These are phyloP conservation scores for Boeremia exigua DNA, from an alignment of 2,329 filamentous ascomycete species.

Conservation along the genomic window DNA sequence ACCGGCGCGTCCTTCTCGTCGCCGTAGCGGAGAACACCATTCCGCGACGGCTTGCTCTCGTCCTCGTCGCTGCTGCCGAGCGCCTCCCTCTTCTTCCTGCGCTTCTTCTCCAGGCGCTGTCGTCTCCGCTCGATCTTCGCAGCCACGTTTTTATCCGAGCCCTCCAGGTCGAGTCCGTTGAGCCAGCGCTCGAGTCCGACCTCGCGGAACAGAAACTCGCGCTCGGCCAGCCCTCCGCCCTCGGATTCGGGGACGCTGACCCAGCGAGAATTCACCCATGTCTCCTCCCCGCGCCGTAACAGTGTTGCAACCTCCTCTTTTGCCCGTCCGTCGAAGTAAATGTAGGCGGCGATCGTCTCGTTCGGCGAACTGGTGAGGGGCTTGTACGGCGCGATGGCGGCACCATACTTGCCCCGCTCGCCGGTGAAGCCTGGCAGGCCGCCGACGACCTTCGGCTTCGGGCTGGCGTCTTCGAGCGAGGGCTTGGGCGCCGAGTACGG, in stretches of 20 bases:
- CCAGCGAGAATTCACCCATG: constrained; percentile 98
- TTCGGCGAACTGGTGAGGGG: constrained; percentile 91
- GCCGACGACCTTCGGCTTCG: constrained; percentile 81
- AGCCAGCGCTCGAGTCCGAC: constrained; percentile 96
- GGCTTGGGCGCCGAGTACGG: constrained; percentile 91
- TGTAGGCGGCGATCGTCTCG: constrained; percentile 97
- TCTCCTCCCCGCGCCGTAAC: constrained; percentile 90
- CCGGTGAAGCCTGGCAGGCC: constrained; percentile 63
- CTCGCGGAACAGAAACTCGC: constrained; percentile 96
- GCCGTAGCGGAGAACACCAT: constrained; percentile 78
- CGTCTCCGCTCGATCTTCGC: constrained; percentile 73
- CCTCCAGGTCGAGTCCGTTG: constrained; percentile 93
- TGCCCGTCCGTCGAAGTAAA: constrained; percentile 93
- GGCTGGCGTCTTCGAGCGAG: constrained; percentile 76
- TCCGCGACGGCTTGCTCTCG: constrained; percentile 45
- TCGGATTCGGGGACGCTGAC: constrained; percentile 91
- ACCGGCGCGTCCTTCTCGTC: constrained; percentile 76
- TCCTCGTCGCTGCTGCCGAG: constrained; percentile 57
- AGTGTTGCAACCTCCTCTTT: constrained; percentile 98
- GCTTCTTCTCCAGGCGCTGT: constrained; percentile 79
- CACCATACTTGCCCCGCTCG: constrained; percentile 60
- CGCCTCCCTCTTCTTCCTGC: constrained; percentile 74
- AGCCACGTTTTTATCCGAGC: constrained; percentile 75
- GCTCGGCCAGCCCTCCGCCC: constrained; percentile 91
- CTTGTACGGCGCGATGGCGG: constrained; percentile 80